Evolutionary conservation across 768 basidiomycete genomes (phyloP).

Genomic region (Multifurca ochricompacta): DNA sequence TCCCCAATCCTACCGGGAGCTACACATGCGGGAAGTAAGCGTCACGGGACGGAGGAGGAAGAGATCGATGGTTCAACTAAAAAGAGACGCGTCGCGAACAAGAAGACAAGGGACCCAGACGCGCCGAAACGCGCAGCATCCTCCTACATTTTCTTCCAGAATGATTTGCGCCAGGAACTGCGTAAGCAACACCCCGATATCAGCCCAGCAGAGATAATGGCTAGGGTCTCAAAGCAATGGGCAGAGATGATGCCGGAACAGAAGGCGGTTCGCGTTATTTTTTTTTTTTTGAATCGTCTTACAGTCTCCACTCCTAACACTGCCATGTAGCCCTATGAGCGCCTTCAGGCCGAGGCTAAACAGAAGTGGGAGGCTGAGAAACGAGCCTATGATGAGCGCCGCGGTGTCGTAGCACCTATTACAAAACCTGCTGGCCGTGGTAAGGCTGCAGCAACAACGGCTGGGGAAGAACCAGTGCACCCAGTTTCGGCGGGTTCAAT

Average conservation of each 20-base stretch:
- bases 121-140: constrained; percentile 91
- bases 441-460: background rate
- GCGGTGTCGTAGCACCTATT: constrained; percentile 21
- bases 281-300: background rate
- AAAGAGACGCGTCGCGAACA: constrained; percentile 47
- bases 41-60: constrained; percentile 33
- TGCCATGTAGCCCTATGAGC: constrained; percentile 42
- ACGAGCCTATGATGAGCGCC: constrained; percentile 54
- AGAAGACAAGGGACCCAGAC: constrained; percentile 78
- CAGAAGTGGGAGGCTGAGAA: constrained; percentile 56
- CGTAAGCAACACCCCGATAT: constrained; percentile 57
- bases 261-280: constrained; percentile 54
- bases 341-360: constrained; percentile 51
- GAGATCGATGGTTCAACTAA: constrained; percentile 28
- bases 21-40: constrained; percentile 35
- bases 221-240: constrained; percentile 71
- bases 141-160: constrained; percentile 93
- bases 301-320: constrained; percentile 18
- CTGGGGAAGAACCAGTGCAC: constrained; percentile 8
- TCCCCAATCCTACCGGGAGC: background rate
- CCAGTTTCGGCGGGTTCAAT: background rate
- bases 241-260: constrained; percentile 52
- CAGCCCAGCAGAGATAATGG: constrained; percentile 64
- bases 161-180: constrained; percentile 71
- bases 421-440: background rate